Evolutionary conservation across 495 filamentous ascomycete species (phyloP).

Genomic region (Hamigera avellanea): DNA sequence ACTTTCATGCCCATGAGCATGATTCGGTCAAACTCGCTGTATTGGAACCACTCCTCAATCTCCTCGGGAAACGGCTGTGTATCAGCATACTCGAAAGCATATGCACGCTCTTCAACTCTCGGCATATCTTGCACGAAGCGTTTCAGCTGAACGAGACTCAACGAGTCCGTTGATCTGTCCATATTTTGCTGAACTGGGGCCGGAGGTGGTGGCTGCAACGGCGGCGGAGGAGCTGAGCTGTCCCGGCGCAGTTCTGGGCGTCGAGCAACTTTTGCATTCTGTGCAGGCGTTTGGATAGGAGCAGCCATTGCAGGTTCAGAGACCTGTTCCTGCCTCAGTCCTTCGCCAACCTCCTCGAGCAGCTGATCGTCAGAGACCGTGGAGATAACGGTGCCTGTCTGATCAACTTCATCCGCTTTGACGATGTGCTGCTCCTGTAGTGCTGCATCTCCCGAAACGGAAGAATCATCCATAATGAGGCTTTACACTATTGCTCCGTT

Average conservation of each 20-base stretch:
- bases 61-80: constrained; percentile 71
- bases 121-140: constrained; percentile 75
- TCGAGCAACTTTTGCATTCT: constrained; percentile 12
- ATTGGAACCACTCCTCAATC: constrained; percentile 93
- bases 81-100: constrained; percentile 88
- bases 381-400: constrained; percentile 41
- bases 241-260: constrained; percentile 49
- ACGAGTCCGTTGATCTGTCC: constrained; percentile 53
- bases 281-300: constrained; percentile 2
- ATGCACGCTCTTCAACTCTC: constrained; percentile 66
- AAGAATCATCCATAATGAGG: constrained; percentile 19
- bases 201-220: constrained; percentile 47
- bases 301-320: constrained; percentile 6
- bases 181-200: constrained; percentile 33
- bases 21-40: constrained; percentile 63
- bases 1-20: constrained; percentile 56
- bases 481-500: too few relatives aligned
- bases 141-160: constrained; percentile 71
- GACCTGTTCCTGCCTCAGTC: constrained; percentile 33
- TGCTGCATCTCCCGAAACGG: constrained; percentile 10
- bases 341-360: constrained; percentile 37
- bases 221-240: constrained; percentile 42
- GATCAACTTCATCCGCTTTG: constrained; percentile 44
- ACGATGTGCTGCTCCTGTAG: constrained; percentile 34
- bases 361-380: constrained; percentile 36